These are phyloP conservation scores for Eremothecium cymbalariae DNA, from an alignment of 1,139 yeast species.

Conservation along the genomic window DNA sequence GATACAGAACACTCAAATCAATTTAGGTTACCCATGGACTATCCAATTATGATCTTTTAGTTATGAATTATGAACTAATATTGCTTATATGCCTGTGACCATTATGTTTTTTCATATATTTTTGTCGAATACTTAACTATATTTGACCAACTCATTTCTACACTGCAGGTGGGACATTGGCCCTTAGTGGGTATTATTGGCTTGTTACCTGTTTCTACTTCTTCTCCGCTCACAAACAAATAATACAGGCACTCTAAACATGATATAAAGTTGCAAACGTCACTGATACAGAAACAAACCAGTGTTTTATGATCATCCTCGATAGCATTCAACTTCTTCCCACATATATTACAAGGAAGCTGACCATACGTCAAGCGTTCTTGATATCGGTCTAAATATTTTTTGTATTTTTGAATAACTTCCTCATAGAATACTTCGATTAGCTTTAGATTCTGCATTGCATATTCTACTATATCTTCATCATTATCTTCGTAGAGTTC, in stretches of 20 bases:
- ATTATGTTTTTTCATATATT: slow-evolving; percentile 25
- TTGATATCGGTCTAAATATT: slow-evolving; percentile 20
- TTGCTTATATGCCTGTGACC: no score
- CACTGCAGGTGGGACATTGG: slow-evolving; percentile 37
- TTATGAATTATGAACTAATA: no score
- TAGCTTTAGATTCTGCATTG: slow-evolving; percentile 20
- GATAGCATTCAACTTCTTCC: slow-evolving; percentile 32
- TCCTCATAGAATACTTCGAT: slow-evolving; percentile 22
- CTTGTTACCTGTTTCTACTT: slow-evolving; percentile 10
- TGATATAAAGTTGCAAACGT: slow-evolving; percentile 32
- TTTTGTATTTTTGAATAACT: slow-evolving; percentile 12
- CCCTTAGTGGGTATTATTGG: slow-evolving; percentile 37
- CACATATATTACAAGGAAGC: slow-evolving; percentile 32
- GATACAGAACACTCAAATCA: slow-evolving; percentile 49
- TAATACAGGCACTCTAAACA: slow-evolving; percentile 43
- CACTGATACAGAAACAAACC: slow-evolving; percentile 36
- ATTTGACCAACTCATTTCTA: slow-evolving; percentile 37
- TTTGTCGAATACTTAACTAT: slow-evolving; percentile 36
- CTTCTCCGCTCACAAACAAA: slow-evolving; percentile 18
- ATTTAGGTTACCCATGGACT: slow-evolving; percentile 48
- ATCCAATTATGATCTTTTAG: no score
- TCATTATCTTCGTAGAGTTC: slow-evolving; percentile 12
- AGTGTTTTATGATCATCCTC: slow-evolving; percentile 19
- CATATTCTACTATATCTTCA: slow-evolving; percentile 18
- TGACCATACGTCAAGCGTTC: slow-evolving; percentile 24